phyloP scores from a whole-genome alignment of 129 eudicot genomes.

The Chrysanthemum seticuspe region DNA sequence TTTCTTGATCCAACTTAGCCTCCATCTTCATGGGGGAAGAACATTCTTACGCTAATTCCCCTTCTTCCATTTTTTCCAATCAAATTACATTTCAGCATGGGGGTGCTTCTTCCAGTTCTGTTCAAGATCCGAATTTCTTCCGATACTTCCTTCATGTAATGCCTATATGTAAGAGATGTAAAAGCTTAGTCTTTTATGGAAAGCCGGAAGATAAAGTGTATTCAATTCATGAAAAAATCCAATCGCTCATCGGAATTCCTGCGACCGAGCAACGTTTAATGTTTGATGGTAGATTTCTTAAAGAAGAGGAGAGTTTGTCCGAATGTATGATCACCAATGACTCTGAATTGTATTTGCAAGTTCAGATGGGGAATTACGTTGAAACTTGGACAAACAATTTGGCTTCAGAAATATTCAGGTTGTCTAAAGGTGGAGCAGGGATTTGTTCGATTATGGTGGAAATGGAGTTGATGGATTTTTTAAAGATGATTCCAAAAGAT shows the following conservation, averaged over 20 bases:
- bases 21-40: neutral
- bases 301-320: slow-evolving; percentile 47
- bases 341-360: slow-evolving; percentile 47
- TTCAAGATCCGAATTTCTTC: neutral
- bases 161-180: too few relatives aligned
- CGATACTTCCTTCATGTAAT: too few relatives aligned
- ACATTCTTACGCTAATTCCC: slow-evolving; percentile 31
- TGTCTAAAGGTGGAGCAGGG: slow-evolving; percentile 33
- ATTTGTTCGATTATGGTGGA: neutral
- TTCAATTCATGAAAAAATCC: slow-evolving; percentile 43
- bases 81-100: slow-evolving; percentile 26
- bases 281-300: slow-evolving; percentile 65
- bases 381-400: slow-evolving; percentile 48
- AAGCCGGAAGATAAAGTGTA: slow-evolving; percentile 39
- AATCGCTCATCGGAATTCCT: slow-evolving; percentile 44
- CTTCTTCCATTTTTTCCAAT: slow-evolving; percentile 21
- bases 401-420: slow-evolving; percentile 37
- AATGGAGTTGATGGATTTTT: slow-evolving; percentile 15
- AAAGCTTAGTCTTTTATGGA: slow-evolving; percentile 36
- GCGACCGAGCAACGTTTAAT: slow-evolving; percentile 45
- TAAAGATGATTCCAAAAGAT: slow-evolving; percentile 17
- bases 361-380: slow-evolving; percentile 63
- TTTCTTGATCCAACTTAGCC: neutral
- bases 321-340: slow-evolving; percentile 48
- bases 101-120: slow-evolving; percentile 24